Conservation (phyloP, 2,329 filamentous ascomycete species). For the Cephalotrichum gorgonifer region DNA sequence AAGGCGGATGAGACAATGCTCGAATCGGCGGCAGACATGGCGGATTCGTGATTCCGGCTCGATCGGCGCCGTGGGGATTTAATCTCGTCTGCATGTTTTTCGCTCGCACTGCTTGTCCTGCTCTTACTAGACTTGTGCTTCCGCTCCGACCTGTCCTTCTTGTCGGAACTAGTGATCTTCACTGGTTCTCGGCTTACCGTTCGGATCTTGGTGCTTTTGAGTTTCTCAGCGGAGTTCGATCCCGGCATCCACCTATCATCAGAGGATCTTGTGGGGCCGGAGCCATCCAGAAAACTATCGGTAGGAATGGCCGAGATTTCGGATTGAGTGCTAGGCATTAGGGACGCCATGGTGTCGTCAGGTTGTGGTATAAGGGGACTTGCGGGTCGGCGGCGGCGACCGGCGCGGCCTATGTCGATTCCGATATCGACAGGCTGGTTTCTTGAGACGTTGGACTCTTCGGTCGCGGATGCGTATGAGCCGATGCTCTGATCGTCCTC, state of each 20-base stretch:
- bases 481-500: slow-evolving; percentile 58
- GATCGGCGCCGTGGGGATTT: slow-evolving; percentile 38
- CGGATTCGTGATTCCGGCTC: slow-evolving; percentile 40
- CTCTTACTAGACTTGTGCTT: slow-evolving; percentile 37
- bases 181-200: slow-evolving; percentile 30
- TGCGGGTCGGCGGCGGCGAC: slow-evolving; percentile 48
- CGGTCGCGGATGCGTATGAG: slow-evolving; percentile 69
- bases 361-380: slow-evolving; percentile 52
- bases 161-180: slow-evolving; percentile 22
- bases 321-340: slow-evolving; percentile 58
- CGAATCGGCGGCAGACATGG: slow-evolving; percentile 42
- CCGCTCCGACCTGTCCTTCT: slow-evolving; percentile 36
- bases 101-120: slow-evolving; percentile 36
- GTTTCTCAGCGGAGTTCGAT: slow-evolving; percentile 9
- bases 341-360: slow-evolving; percentile 42
- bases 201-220: slow-evolving; percentile 32
- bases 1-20: slow-evolving; percentile 43
- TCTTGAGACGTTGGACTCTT: slow-evolving; percentile 66
- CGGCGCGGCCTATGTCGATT: slow-evolving; percentile 42
- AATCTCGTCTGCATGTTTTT: slow-evolving; percentile 35
- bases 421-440: slow-evolving; percentile 77
- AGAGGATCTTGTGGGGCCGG: slow-evolving; percentile 27
- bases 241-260: slow-evolving; percentile 12
- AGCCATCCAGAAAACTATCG: slow-evolving; percentile 52
- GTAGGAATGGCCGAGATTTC: slow-evolving; percentile 72